These are phyloP conservation scores for Aspergillus sp. DNA, from an alignment of 2,329 filamentous ascomycete species.

Conservation along the genomic window DNA sequence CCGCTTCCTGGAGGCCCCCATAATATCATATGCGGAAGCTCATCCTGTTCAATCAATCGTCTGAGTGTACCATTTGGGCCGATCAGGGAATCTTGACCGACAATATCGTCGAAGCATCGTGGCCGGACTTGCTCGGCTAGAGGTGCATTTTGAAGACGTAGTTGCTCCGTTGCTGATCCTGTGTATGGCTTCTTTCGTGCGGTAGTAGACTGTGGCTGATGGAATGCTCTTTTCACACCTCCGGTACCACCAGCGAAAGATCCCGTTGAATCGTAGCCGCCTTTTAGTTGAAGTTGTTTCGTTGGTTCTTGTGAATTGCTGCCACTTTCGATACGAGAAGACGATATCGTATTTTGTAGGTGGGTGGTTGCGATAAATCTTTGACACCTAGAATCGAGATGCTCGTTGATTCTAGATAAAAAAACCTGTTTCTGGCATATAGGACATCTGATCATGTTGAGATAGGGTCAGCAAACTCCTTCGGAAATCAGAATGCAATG, in stretches of 20 bases:
- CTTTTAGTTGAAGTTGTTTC: constrained; percentile 10
- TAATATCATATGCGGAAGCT: constrained; percentile 91
- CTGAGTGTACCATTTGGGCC: constrained; percentile 81
- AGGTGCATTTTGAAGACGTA: constrained; percentile 69
- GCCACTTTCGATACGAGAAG: constrained; percentile 54
- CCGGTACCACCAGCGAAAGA: too few species aligned
- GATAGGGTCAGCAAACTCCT: too few species aligned
- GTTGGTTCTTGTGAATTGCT: constrained; percentile 47
- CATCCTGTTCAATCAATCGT: constrained; percentile 79
- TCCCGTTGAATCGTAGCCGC: too few species aligned
- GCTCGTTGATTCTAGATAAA: constrained; percentile 72
- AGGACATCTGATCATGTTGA: too few species aligned
- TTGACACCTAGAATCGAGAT: constrained; percentile 83
- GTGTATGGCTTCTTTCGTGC: too few species aligned
- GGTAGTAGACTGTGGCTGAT: too few species aligned
- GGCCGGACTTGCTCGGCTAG: constrained; percentile 94
- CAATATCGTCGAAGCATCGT: constrained; percentile 77
- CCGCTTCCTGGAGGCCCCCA: constrained; percentile 61
- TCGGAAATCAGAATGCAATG: too few species aligned
- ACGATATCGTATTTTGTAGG: constrained; percentile 49
- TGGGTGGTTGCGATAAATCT: constrained; percentile 58
- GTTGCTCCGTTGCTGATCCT: constrained; percentile 56
- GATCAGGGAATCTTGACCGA: constrained; percentile 81
- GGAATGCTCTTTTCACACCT: too few species aligned
- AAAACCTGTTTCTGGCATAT: too few species aligned